Conservation (phyloP, 2,329 filamentous ascomycete species). For the Fusarium staphyleae region DNA sequence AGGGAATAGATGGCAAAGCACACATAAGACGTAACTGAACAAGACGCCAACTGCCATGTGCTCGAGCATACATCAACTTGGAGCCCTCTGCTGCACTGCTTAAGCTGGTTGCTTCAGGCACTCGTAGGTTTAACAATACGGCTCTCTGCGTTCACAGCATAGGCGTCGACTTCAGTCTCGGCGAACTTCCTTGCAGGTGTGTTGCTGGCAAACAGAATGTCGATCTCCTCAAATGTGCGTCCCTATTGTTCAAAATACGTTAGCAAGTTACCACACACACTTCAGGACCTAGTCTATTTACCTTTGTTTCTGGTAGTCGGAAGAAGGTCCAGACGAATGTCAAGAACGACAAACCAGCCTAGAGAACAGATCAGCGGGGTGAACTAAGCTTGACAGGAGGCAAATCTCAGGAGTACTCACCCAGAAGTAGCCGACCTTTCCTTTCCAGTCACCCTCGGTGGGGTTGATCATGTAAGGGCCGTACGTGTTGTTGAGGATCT, state of each 20-base stretch:
- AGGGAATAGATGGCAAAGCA: no score
- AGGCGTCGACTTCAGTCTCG: constrained; percentile 44
- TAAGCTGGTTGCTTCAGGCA: no score
- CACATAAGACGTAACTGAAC: no score
- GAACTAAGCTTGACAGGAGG: constrained; percentile 1
- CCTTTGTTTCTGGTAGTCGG: constrained; percentile 57
- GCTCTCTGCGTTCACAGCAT: constrained; percentile 4
- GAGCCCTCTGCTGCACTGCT: no score
- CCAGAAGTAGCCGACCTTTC: constrained; percentile 52
- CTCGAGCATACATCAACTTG: no score
- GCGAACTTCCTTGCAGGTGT: constrained; percentile 51
- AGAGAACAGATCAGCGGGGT: no score
- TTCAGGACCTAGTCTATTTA: no score
- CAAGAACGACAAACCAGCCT: no score
- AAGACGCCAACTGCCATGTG: no score
- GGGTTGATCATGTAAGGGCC: constrained; percentile 43
- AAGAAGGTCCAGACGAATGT: constrained; percentile 58
- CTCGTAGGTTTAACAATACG: no score
- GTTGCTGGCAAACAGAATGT: constrained; percentile 57
- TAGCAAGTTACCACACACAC: no score
- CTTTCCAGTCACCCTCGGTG: constrained; percentile 40
- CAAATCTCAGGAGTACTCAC: constrained; percentile 39
- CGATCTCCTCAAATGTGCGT: constrained; percentile 58
- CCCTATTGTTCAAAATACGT: no score
- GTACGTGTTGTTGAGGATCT: constrained; percentile 38